A percentile compares a stretch with the other conserved stretches of the same genome.
These are phyloP conservation scores for Anacardium occidentale DNA, from an alignment of 345 rosid genomes.

Conservation along the genomic window DNA sequence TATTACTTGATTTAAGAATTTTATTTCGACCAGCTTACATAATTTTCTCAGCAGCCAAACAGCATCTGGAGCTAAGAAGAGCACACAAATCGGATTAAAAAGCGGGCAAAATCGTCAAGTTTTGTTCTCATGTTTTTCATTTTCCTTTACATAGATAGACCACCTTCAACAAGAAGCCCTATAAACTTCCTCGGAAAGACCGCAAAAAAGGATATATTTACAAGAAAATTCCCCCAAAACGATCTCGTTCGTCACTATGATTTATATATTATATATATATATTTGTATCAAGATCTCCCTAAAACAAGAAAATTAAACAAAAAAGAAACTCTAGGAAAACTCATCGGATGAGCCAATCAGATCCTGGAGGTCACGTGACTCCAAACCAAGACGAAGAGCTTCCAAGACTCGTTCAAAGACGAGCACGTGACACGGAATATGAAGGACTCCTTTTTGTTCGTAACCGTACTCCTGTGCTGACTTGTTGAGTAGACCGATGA, in stretches of 20 bases:
- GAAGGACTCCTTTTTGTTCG: conserved; percentile 85
- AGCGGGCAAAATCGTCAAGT: not conserved
- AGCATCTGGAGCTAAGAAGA: not conserved
- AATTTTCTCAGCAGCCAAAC: conserved; percentile 19
- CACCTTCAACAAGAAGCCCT: conserved; percentile 3
- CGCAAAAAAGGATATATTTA: not conserved
- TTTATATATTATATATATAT: conserved; percentile 1
- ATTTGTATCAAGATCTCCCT: conserved; percentile 4
- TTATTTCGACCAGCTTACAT: not conserved
- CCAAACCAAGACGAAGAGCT: conserved; percentile 70
- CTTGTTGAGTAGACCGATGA: conserved; percentile 62
- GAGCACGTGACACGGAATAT: conserved; percentile 87
- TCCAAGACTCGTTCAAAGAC: conserved; percentile 81
- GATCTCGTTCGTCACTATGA: not conserved
- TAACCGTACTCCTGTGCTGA: conserved; percentile 96
- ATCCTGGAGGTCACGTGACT: conserved; percentile 55
- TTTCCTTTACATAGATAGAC: conserved; percentile 5
- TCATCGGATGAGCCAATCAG: conserved; percentile 25
- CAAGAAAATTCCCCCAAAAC: not conserved
- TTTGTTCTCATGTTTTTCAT: not conserved
- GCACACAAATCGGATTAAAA: not conserved
- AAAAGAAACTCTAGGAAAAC: not conserved
- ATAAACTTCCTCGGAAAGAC: not conserved
- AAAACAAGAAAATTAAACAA: not conserved
- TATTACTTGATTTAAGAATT: too few relatives aligned